These are phyloP conservation scores for Orobanche coerulescens DNA, from an alignment of 257 asterid genomes.

Conservation along the genomic window DNA sequence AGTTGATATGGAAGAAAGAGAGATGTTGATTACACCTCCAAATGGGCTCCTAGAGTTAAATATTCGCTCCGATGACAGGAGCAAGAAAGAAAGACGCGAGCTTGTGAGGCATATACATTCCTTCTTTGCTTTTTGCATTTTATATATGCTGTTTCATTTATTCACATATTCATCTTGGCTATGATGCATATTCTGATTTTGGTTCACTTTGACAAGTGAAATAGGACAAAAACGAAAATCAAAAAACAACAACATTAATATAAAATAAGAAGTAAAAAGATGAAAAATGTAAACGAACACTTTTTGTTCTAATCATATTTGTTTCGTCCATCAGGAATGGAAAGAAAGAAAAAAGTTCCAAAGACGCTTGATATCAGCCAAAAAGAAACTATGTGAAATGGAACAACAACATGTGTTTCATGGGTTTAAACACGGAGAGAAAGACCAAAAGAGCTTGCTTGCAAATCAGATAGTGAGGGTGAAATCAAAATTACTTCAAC, in stretches of 20 bases:
- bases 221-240: not conserved
- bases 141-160: not conserved
- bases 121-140: slow-evolving; percentile 7
- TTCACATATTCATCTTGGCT: not conserved
- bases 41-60: slow-evolving; percentile 88
- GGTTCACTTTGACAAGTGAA: not conserved
- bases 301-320: slow-evolving; percentile 18
- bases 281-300: not conserved
- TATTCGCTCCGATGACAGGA: slow-evolving; percentile 62
- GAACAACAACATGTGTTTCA: slow-evolving; percentile 78
- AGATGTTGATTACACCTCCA: slow-evolving; percentile 93
- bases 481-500: slow-evolving; percentile 66
- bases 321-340: slow-evolving; percentile 68
- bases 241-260: too few relatives aligned
- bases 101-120: slow-evolving; percentile 59
- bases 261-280: not conserved
- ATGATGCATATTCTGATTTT: not conserved
- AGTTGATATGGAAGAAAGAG: slow-evolving; percentile 63
- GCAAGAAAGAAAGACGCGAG: slow-evolving; percentile 97
- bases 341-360: slow-evolving; percentile 79
- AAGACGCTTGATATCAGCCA: slow-evolving; percentile 74
- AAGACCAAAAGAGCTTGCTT: slow-evolving; percentile 61
- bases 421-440: slow-evolving; percentile 76
- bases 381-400: slow-evolving; percentile 79
- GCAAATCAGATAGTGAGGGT: slow-evolving; percentile 69